Evolutionary conservation across 163 green algal species (phyloP).

Genomic region (Chloromonas sp.): DNA sequence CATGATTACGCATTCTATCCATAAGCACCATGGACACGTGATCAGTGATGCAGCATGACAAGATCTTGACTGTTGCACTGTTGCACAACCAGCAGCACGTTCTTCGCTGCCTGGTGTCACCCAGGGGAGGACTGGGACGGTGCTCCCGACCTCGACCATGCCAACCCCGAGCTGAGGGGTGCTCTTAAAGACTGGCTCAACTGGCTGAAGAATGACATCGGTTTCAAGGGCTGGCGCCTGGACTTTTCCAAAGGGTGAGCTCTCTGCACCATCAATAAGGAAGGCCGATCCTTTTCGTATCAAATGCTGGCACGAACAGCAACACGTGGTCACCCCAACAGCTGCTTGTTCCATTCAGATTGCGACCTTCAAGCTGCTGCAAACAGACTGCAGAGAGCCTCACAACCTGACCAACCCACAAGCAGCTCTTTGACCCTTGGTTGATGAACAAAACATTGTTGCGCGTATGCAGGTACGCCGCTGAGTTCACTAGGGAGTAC

Average conservation of each 20-base stretch:
- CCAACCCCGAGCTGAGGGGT: conserved; percentile 48
- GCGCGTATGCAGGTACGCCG: conserved; percentile 32
- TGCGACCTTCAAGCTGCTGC: not conserved
- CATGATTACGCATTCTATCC: not conserved
- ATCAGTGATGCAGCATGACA: not conserved
- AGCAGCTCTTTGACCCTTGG: not conserved
- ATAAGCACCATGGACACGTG: not conserved
- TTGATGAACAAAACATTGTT: not conserved
- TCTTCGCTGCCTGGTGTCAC: not conserved
- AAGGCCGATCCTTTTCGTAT: not conserved
- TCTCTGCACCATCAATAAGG: conserved; percentile 59
- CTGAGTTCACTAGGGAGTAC: conserved; percentile 59
- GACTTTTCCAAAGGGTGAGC: conserved; percentile 88
- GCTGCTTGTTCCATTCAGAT: not conserved
- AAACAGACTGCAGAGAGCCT: not conserved
- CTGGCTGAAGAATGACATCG: conserved; percentile 64
- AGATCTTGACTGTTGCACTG: not conserved
- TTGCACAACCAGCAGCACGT: not conserved
- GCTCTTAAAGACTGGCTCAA: conserved; percentile 63
- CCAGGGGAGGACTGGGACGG: conserved; percentile 53
- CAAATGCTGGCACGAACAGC: too few species aligned
- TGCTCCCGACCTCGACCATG: conserved; percentile 70
- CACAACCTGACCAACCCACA: not conserved
- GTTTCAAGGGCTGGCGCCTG: conserved; percentile 87
- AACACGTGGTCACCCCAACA: too few species aligned